phyloP scores from a whole-genome alignment of 163 green algal genomes.

The Prototheca wickerhamii region DNA sequence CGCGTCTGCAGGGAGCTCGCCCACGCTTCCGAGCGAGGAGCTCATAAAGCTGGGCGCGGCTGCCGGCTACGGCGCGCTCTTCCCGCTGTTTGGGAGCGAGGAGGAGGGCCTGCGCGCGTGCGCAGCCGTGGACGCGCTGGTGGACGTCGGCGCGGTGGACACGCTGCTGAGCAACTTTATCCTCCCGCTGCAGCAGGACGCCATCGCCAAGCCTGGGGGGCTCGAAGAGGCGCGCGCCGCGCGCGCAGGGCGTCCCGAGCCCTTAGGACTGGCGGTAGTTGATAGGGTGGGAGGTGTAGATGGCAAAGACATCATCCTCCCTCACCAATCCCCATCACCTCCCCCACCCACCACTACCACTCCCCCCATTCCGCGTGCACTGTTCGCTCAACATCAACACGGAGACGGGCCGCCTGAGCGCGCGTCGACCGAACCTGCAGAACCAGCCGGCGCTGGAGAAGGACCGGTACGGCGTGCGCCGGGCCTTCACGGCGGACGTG shows the following conservation, averaged over 20 bases:
- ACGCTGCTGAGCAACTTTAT: constrained; percentile 94
- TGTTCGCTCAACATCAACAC: constrained; percentile 98
- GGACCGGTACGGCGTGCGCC: constrained; percentile 87
- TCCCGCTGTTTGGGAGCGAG: constrained; percentile 60
- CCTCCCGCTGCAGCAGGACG: constrained; percentile 72
- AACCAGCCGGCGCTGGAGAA: constrained; percentile 98
- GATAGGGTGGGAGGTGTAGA: too few relatives aligned
- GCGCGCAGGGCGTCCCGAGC: too few relatives aligned
- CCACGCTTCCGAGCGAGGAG: too few relatives aligned
- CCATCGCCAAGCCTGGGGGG: constrained; percentile 40
- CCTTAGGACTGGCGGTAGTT: too few relatives aligned
- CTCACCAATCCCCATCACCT: too few relatives aligned
- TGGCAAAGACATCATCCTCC: too few relatives aligned
- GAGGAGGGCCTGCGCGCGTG: constrained; percentile 74
- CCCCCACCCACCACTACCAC: not conserved
- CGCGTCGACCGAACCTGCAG: constrained; percentile 87
- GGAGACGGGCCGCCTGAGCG: constrained; percentile 81
- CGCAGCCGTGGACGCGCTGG: constrained; percentile 71
- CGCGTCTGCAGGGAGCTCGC: too few relatives aligned
- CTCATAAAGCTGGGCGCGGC: constrained; percentile 26
- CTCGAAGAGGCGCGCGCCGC: not conserved
- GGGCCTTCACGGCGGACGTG: constrained; percentile 78
- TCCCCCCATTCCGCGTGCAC: constrained; percentile 63
- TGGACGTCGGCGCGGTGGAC: constrained; percentile 83
- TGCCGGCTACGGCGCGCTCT: constrained; percentile 72